A percentile compares a stretch with the other conserved stretches of the same genome.
phyloP scores from a whole-genome alignment of 352 stramenopile species.

The Pythium phragmitis region DNA sequence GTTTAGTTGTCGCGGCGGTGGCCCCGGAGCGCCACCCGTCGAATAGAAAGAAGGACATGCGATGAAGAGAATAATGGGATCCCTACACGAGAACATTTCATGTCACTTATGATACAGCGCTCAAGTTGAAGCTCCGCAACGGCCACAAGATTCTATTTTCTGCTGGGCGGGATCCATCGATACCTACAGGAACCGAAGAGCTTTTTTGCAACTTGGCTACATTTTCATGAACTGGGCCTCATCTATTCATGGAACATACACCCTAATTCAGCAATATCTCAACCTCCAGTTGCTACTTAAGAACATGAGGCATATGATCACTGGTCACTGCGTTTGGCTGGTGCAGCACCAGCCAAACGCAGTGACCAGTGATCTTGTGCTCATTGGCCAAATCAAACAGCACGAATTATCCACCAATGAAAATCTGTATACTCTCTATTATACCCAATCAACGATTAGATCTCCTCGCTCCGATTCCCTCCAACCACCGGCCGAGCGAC shows the following conservation, averaged over 20 bases:
- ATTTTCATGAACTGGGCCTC: conserved; percentile 8
- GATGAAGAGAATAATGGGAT: not conserved
- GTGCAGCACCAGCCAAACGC: conserved; percentile 25
- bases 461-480: conserved; percentile 19
- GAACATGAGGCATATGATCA: conserved; percentile 19
- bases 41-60: not conserved
- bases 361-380: not conserved
- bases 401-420: conserved; percentile 15
- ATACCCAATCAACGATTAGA: conserved; percentile 2
- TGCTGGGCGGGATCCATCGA: not conserved
- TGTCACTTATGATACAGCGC: not conserved
- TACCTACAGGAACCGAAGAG: not conserved
- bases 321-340: too few species aligned
- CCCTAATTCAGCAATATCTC: conserved; percentile 9
- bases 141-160: not conserved
- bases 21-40: too few species aligned
- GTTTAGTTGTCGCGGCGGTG: too few species aligned
- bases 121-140: conserved; percentile 2
- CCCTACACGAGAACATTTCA: too few species aligned
- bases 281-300: conserved; percentile 1
- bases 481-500: conserved; percentile 14
- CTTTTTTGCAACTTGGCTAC: conserved; percentile 20
- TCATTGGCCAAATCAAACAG: conserved; percentile 8
- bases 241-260: conserved; percentile 5
- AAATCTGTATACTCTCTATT: not conserved